phyloP scores from a whole-genome alignment of 2,329 filamentous ascomycete genomes.

The Penicillium thymicola region DNA sequence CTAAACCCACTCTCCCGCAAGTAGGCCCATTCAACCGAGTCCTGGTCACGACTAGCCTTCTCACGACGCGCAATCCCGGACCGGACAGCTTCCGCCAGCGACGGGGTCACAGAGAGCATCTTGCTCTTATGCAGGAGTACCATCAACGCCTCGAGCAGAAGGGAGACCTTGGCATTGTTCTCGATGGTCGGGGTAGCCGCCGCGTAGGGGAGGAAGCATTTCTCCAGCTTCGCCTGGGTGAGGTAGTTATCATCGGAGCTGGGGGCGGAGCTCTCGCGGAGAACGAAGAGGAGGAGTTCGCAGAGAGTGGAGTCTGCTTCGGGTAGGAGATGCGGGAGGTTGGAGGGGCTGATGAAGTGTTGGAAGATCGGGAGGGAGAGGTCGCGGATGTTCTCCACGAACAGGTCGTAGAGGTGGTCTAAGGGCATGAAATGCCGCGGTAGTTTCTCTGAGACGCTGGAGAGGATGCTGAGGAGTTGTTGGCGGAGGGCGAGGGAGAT shows the following conservation, averaged over 20 bases:
- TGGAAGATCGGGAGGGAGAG: conserved; percentile 47
- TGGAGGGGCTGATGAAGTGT: conserved; percentile 44
- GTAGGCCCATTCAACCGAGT: conserved; percentile 38
- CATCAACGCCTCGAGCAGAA: conserved; percentile 65
- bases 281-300: conserved; percentile 51
- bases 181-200: conserved; percentile 59
- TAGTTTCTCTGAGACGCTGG: conserved; percentile 35
- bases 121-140: conserved; percentile 48
- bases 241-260: conserved; percentile 44
- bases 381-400: conserved; percentile 47
- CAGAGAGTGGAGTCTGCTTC: conserved; percentile 50
- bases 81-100: conserved; percentile 48
- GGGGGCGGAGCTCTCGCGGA: conserved; percentile 46
- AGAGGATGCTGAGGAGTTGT: conserved; percentile 45
- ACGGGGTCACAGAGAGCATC: conserved; percentile 31
- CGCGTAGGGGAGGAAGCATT: conserved; percentile 63
- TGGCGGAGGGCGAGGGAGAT: conserved; percentile 44
- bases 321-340: conserved; percentile 40
- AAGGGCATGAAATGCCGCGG: conserved; percentile 36
- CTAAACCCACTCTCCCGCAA: conserved; percentile 43
- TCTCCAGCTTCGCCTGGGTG: conserved; percentile 50
- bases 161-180: conserved; percentile 70
- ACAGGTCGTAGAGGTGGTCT: conserved; percentile 43
- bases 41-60: conserved; percentile 34
- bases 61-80: conserved; percentile 53